Conservation (phyloP, 2,329 filamentous ascomycete genomes). For the Alternaria novae-zelandiae region DNA sequence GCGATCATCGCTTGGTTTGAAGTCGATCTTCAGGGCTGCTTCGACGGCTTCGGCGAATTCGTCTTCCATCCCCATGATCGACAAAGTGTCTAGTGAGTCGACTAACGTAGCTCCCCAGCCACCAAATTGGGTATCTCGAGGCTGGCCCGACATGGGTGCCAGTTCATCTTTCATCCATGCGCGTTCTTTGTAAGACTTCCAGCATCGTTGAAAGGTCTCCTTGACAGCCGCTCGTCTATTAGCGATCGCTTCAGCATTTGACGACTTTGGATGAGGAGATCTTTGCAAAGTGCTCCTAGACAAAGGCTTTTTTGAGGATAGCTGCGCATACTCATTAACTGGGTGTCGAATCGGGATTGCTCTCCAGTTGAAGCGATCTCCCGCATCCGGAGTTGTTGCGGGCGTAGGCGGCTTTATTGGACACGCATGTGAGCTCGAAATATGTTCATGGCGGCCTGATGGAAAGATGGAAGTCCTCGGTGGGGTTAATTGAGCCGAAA, state of each 20-base stretch:
- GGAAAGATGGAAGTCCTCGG: conserved; percentile 2
- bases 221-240: conserved; percentile 32
- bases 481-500: conserved; percentile 15
- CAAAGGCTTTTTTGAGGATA: not conserved
- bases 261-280: not conserved
- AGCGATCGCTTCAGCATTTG: not conserved
- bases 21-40: conserved; percentile 51
- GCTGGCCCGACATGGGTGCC: conserved; percentile 49
- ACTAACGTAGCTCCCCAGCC: conserved; percentile 56
- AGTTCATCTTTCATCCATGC: conserved; percentile 58
- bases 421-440: conserved; percentile 12
- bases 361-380: conserved; percentile 24
- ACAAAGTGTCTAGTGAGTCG: conserved; percentile 54
- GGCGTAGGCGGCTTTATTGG: conserved; percentile 16
- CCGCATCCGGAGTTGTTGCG: conserved; percentile 14
- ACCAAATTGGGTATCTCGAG: conserved; percentile 49
- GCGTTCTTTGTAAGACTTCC: conserved; percentile 59
- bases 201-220: conserved; percentile 42
- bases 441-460: not conserved
- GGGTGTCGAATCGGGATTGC: conserved; percentile 13
- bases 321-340: conserved; percentile 9
- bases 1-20: conserved; percentile 45
- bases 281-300: not conserved
- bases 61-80: conserved; percentile 54
- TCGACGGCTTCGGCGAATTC: conserved; percentile 55